Evolutionary conservation across 2,329 filamentous ascomycete species (phyloP).

Genomic region (Fusarium sp.): DNA sequence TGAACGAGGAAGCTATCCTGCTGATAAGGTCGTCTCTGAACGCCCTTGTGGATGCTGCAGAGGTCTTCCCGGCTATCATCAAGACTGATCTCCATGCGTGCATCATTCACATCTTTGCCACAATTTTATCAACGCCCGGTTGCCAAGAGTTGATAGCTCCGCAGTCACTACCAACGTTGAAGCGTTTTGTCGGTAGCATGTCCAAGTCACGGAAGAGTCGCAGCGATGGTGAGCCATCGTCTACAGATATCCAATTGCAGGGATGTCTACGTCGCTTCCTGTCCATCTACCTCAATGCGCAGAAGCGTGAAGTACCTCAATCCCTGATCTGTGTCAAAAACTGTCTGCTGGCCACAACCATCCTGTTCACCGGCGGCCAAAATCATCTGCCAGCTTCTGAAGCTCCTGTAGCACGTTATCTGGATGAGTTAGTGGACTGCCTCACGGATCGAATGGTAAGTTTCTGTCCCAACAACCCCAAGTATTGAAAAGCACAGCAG

Average conservation of each 20-base stretch:
- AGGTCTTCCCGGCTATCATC: slow-evolving; percentile 96
- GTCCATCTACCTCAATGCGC: slow-evolving; percentile 80
- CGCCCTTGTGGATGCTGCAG: slow-evolving; percentile 91
- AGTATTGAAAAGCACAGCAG: neutral
- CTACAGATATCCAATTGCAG: slow-evolving; percentile 78
- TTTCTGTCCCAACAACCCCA: neutral
- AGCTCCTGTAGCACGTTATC: slow-evolving; percentile 78
- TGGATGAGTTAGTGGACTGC: slow-evolving; percentile 88
- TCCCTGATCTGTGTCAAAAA: slow-evolving; percentile 94
- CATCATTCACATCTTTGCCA: slow-evolving; percentile 96
- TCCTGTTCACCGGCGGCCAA: slow-evolving; percentile 85
- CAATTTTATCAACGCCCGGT: slow-evolving; percentile 83
- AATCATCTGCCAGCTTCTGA: slow-evolving; percentile 82
- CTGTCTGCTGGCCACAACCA: slow-evolving; percentile 86
- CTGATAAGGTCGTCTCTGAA: slow-evolving; percentile 85
- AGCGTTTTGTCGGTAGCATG: slow-evolving; percentile 87
- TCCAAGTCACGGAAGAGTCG: slow-evolving; percentile 61
- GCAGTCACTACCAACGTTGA: slow-evolving; percentile 89
- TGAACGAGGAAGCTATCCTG: slow-evolving; percentile 87
- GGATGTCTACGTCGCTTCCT: slow-evolving; percentile 87
- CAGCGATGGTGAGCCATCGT: slow-evolving; percentile 58
- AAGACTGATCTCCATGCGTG: slow-evolving; percentile 96
- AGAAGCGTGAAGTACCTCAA: slow-evolving; percentile 79
- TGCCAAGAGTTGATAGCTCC: slow-evolving; percentile 93
- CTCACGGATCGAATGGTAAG: slow-evolving; percentile 82